Conservation (phyloP, 2,329 filamentous ascomycete genomes). For the Sporothrix dimorphospora region DNA sequence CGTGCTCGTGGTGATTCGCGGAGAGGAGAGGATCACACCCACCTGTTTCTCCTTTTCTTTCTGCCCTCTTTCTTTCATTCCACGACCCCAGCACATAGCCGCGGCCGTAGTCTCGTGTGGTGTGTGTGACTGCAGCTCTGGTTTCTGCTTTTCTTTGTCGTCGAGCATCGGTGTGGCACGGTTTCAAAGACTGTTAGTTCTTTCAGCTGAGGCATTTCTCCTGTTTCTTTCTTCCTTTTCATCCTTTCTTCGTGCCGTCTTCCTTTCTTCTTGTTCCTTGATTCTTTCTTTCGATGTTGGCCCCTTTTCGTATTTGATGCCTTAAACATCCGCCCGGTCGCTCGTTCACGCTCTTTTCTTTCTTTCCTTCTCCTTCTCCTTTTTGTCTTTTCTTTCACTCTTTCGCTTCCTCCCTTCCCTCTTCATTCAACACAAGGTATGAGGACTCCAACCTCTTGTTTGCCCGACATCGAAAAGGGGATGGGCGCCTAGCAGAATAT, state of each 20-base stretch:
- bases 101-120: conserved; percentile 15
- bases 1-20: neutral
- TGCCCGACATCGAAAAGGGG: conserved; percentile 8
- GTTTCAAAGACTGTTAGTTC: conserved; percentile 23
- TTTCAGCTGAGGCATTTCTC: conserved; percentile 14
- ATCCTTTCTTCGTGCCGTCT: neutral
- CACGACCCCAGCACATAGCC: neutral
- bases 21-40: neutral
- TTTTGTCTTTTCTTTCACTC: neutral
- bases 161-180: conserved; percentile 17
- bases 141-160: conserved; percentile 27
- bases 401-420: neutral
- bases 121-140: conserved; percentile 26
- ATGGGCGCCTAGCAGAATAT: neutral
- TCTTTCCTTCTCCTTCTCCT: neutral
- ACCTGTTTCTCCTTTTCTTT: conserved; percentile 1
- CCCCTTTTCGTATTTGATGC: conserved; percentile 19
- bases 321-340: neutral
- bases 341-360: neutral
- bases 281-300: conserved; percentile 5
- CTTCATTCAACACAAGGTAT: conserved; percentile 12
- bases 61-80: conserved; percentile 2
- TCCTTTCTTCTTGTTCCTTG: conserved; percentile 1
- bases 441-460: neutral
- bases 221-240: conserved; percentile 13